These are phyloP conservation scores for Trichoderma sp. DNA, from an alignment of 2,329 filamentous ascomycete species.

Conservation along the genomic window DNA sequence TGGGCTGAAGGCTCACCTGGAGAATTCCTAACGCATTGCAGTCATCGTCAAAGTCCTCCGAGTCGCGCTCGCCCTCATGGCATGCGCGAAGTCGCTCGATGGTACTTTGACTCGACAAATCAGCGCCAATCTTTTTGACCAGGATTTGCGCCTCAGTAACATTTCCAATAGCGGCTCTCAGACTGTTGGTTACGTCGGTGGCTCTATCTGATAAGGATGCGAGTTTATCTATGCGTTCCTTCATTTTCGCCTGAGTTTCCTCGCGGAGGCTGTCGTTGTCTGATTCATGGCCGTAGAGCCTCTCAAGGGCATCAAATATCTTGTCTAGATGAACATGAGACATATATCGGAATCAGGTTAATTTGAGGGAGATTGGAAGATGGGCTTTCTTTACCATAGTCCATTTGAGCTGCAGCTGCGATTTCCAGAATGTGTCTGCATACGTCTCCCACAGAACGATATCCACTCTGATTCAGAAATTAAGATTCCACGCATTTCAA, in stretches of 20 bases:
- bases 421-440: neutral
- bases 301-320: neutral
- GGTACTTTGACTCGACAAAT: neutral
- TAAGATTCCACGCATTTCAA: neutral
- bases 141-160: neutral
- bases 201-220: neutral
- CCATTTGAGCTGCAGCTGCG: neutral
- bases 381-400: neutral
- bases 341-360: neutral
- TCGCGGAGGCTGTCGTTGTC: neutral
- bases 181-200: neutral
- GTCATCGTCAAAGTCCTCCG: neutral
- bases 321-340: neutral
- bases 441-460: neutral
- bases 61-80: neutral
- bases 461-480: neutral
- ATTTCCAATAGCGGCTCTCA: neutral
- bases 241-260: neutral
- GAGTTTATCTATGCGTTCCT: neutral
- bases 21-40: neutral
- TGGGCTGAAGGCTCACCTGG: neutral
- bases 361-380: neutral
- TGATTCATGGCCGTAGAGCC: slow-evolving; percentile 1
- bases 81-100: neutral
- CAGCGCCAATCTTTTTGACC: neutral